Percentiles rank a stretch among this genome's conserved stretches.
Evolutionary conservation across 164 flowering plant species (phyloP).

Genomic region (Santalum album): DNA sequence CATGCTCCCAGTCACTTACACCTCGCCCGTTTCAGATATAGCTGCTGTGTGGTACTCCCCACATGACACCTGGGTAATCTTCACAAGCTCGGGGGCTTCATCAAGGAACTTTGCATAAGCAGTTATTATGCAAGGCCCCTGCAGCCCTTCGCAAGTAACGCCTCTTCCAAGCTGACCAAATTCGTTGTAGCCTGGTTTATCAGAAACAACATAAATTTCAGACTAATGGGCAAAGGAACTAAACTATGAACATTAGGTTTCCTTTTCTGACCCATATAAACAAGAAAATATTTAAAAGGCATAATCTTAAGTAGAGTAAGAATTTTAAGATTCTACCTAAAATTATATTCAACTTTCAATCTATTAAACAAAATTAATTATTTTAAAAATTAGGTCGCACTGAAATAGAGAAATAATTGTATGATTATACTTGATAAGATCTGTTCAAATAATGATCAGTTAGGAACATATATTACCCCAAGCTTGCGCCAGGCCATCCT

Average conservation of each 20-base stretch:
- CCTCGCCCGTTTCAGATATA: constrained; percentile 85
- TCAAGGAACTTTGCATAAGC: constrained; percentile 80
- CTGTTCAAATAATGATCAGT: neutral
- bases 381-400: neutral
- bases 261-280: constrained; percentile 1
- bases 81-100: constrained; percentile 95
- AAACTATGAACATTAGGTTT: neutral
- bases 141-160: constrained; percentile 91
- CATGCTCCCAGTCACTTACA: constrained; percentile 66
- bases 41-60: constrained; percentile 99
- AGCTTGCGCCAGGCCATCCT: constrained; percentile 82
- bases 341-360: neutral
- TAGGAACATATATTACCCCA: constrained; percentile 55
- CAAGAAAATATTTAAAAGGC: constrained; percentile 3
- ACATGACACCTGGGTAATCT: constrained; percentile 84
- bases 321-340: neutral
- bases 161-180: constrained; percentile 99
- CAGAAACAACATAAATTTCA: constrained; percentile 26
- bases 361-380: neutral
- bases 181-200: constrained; percentile 94
- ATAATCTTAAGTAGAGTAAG: neutral
- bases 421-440: neutral
- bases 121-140: constrained; percentile 72
- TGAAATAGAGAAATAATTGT: neutral
- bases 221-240: constrained; percentile 24